These are phyloP conservation scores for Brassica nigra DNA, from an alignment of 345 rosid genomes.

Conservation along the genomic window DNA sequence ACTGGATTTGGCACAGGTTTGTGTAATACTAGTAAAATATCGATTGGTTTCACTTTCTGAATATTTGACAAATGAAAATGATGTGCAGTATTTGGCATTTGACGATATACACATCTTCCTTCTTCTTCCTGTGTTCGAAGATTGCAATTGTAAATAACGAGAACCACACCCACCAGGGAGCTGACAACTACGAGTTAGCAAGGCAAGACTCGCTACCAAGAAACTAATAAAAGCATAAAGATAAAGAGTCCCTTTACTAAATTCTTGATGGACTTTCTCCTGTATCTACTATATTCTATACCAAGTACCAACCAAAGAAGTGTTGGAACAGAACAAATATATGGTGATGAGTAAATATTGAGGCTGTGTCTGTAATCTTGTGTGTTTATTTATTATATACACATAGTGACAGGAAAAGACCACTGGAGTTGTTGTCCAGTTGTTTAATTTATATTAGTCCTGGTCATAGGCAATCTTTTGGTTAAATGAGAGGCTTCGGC, in stretches of 20 bases:
- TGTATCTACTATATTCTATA: neutral
- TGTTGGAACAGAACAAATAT: slow-evolving; percentile 33
- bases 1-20: slow-evolving; percentile 99
- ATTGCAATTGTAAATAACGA: slow-evolving; percentile 43
- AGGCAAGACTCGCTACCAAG: slow-evolving; percentile 63
- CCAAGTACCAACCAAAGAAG: slow-evolving; percentile 25
- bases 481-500: slow-evolving; percentile 16
- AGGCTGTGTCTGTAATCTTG: slow-evolving; percentile 27
- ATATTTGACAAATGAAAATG: slow-evolving; percentile 13
- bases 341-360: slow-evolving; percentile 31
- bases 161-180: slow-evolving; percentile 34
- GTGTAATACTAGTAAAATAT: slow-evolving; percentile 3
- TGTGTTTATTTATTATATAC: slow-evolving; percentile 16
- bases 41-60: slow-evolving; percentile 10
- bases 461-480: neutral
- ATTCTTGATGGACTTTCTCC: slow-evolving; percentile 18
- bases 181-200: slow-evolving; percentile 57
- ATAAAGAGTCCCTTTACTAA: slow-evolving; percentile 13
- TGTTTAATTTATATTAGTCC: slow-evolving; percentile 7
- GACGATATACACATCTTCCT: slow-evolving; percentile 76
- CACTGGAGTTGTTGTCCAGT: slow-evolving; percentile 16
- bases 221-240: slow-evolving; percentile 33
- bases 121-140: slow-evolving; percentile 95
- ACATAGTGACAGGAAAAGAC: slow-evolving; percentile 20
- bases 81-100: slow-evolving; percentile 82